Evolutionary conservation across 768 basidiomycete genomes (phyloP).

Genomic region (Tylopilus vinaceipallidus): DNA sequence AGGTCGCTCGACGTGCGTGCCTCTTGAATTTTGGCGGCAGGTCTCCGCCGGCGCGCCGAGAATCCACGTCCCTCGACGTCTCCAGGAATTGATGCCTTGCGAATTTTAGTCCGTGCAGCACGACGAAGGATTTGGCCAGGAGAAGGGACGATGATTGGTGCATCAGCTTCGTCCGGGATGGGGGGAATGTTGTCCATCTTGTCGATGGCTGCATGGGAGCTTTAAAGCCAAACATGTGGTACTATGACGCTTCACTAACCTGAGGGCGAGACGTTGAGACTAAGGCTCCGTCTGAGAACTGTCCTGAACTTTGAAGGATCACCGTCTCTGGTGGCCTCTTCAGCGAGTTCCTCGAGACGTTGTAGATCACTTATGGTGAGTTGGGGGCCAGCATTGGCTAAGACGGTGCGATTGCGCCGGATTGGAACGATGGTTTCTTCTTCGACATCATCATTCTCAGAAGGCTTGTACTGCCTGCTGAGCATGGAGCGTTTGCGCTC

Average conservation of each 20-base stretch:
- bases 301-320: constrained; percentile 80
- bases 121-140: constrained; percentile 89
- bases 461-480: constrained; percentile 87
- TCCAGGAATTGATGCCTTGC: constrained; percentile 73
- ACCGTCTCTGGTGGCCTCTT: constrained; percentile 80
- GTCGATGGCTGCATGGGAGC: constrained; percentile 51
- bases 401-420: constrained; percentile 63
- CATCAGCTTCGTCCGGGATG: constrained; percentile 77
- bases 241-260: constrained; percentile 50
- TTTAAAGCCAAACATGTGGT: constrained; percentile 24
- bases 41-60: constrained; percentile 34
- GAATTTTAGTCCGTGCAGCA: constrained; percentile 91
- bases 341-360: constrained; percentile 87
- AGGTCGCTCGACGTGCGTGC: constrained; percentile 67
- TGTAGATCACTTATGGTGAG: constrained; percentile 94
- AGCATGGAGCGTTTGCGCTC: constrained; percentile 91
- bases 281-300: constrained; percentile 81
- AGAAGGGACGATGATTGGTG: constrained; percentile 82
- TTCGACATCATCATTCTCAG: constrained; percentile 73
- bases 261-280: constrained; percentile 80
- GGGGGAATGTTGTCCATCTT: constrained; percentile 66
- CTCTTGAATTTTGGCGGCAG: constrained; percentile 33
- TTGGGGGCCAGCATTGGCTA: constrained; percentile 71
- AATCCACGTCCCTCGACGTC: constrained; percentile 87
- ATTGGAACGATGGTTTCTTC: constrained; percentile 69